Evolutionary conservation across 176 grass and related monocot species (phyloP).

Genomic region (Juncus effusus): DNA sequence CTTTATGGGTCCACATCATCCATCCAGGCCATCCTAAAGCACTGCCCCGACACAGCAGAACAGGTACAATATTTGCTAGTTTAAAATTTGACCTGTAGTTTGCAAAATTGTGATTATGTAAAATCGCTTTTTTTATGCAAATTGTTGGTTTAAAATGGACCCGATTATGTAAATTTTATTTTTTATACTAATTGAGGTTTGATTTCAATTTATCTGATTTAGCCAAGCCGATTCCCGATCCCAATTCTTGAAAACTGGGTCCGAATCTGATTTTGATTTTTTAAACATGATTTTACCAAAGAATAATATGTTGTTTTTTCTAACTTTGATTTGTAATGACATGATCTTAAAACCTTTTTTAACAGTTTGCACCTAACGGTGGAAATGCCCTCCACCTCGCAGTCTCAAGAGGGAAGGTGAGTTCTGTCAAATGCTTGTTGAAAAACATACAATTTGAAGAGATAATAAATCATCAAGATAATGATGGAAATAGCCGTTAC

Average conservation of each 20-base stretch:
- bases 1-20: background rate
- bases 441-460: background rate
- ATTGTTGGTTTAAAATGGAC: background rate
- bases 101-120: too few species aligned
- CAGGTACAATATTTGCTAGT: background rate
- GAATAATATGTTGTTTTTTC: background rate
- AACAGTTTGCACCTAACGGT: background rate
- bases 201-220: background rate
- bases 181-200: background rate
- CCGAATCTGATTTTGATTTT: too few species aligned
- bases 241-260: too few species aligned
- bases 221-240: too few species aligned
- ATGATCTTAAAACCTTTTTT: background rate
- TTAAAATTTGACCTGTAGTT: too few species aligned
- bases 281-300: too few species aligned
- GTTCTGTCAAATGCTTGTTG: background rate
- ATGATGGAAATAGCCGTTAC: conserved; percentile 18
- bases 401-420: background rate
- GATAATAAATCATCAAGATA: conserved; percentile 2
- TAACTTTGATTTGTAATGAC: background rate
- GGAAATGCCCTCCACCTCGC: background rate
- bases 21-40: conserved; percentile 12
- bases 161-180: too few species aligned
- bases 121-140: too few species aligned
- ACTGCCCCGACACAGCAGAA: background rate